Evolutionary conservation across 257 asterid genomes (phyloP).

Genomic region (Solanum chiquidenum): DNA sequence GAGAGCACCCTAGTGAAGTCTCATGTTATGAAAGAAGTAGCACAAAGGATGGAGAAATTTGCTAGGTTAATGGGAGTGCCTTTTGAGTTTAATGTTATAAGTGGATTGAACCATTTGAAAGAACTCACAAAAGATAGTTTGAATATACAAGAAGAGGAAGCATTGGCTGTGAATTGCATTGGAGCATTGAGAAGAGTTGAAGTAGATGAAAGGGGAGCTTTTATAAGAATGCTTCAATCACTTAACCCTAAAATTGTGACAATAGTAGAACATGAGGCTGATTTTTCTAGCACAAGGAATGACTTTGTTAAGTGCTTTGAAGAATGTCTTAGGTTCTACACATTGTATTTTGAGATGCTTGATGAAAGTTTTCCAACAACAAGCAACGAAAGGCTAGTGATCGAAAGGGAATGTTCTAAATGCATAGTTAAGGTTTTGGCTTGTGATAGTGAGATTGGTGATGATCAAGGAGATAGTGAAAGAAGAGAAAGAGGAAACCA

Average conservation of each 20-base stretch:
- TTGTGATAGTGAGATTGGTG: conserved; percentile 31
- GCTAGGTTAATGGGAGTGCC: conserved; percentile 95
- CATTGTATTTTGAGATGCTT: conserved; percentile 61
- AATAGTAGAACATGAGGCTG: conserved; percentile 76
- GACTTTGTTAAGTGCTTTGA: conserved; percentile 57
- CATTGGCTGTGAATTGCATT: conserved; percentile 62
- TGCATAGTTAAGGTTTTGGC: conserved; percentile 75
- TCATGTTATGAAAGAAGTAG: conserved; percentile 53
- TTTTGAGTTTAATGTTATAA: conserved; percentile 50
- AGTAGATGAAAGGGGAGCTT: conserved; percentile 15
- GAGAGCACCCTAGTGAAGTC: conserved; percentile 21
- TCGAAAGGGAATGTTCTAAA: conserved; percentile 72
- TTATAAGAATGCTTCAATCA: conserved; percentile 28
- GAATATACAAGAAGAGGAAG: conserved; percentile 47
- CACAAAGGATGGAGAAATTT: conserved; percentile 77
- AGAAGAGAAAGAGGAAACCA: conserved; percentile 56
- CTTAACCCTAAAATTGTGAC: conserved; percentile 59
- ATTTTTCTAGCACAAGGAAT: conserved; percentile 29
- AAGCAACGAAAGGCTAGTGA: conserved; percentile 65
- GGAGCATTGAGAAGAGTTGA: conserved; percentile 37
- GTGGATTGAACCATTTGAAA: conserved; percentile 29
- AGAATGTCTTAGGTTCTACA: conserved; percentile 71
- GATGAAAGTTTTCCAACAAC: conserved; percentile 61
- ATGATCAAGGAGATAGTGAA: conserved; percentile 28
- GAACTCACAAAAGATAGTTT: conserved; percentile 43